Evolutionary conservation across 2,329 filamentous ascomycete genomes (phyloP).

Genomic region (Clonostachys rosea): DNA sequence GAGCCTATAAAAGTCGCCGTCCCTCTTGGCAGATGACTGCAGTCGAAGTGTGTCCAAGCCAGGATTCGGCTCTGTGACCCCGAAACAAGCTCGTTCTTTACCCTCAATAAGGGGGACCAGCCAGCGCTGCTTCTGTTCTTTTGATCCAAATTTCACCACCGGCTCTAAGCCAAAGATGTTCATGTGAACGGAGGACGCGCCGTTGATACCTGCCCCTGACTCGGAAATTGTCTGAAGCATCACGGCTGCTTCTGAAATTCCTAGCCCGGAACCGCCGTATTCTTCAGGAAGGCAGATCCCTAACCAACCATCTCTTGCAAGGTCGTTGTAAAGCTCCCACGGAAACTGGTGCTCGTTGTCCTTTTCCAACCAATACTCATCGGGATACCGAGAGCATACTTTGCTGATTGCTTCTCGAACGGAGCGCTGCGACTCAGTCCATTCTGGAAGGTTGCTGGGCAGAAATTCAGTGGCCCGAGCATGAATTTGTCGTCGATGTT

Average conservation of each 20-base stretch:
- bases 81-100: slow-evolving; percentile 70
- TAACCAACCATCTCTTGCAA: slow-evolving; percentile 75
- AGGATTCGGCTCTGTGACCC: slow-evolving; percentile 78
- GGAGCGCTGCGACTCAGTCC: slow-evolving; percentile 66
- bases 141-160: slow-evolving; percentile 64
- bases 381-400: slow-evolving; percentile 66
- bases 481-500: background rate
- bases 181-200: slow-evolving; percentile 56
- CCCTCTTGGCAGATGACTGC: slow-evolving; percentile 53
- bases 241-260: slow-evolving; percentile 77
- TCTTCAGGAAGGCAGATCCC: slow-evolving; percentile 74
- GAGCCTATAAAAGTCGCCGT: slow-evolving; percentile 56
- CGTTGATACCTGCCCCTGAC: slow-evolving; percentile 74
- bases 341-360: slow-evolving; percentile 70
- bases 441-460: slow-evolving; percentile 35
- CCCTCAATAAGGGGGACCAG: slow-evolving; percentile 70
- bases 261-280: slow-evolving; percentile 69
- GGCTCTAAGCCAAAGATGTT: slow-evolving; percentile 73
- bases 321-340: slow-evolving; percentile 67
- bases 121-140: slow-evolving; percentile 56
- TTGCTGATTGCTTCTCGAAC: slow-evolving; percentile 68
- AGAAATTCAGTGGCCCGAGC: slow-evolving; percentile 52
- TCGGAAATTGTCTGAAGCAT: slow-evolving; percentile 82
- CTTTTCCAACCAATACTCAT: slow-evolving; percentile 71
- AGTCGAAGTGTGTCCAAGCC: slow-evolving; percentile 75